Conservation (phyloP, 2,329 filamentous ascomycete genomes). For the Colletotrichum spaethianum region DNA sequence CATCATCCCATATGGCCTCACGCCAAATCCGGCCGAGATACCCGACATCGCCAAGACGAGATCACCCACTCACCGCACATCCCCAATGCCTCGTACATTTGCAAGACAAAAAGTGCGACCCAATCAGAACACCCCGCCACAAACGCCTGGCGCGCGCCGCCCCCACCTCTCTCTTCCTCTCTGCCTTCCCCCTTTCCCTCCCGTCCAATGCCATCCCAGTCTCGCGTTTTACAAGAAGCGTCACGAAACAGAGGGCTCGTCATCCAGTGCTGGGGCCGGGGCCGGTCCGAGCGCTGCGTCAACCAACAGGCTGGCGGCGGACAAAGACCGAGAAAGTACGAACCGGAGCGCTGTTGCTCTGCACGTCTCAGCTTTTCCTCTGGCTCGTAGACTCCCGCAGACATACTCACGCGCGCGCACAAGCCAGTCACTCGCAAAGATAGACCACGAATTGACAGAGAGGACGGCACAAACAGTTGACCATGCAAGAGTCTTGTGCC, state of each 20-base stretch:
- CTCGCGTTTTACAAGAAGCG: constrained; percentile 25
- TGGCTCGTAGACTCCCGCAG: neutral
- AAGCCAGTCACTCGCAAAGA: neutral
- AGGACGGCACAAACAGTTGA: neutral
- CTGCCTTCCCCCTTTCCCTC: neutral
- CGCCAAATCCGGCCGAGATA: neutral
- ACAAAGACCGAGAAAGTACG: neutral
- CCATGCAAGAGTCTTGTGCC: constrained; percentile 27
- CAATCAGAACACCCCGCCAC: neutral
- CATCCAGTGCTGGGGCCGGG: constrained; percentile 3
- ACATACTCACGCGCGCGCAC: neutral
- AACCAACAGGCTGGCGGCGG: neutral
- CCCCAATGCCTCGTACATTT: neutral
- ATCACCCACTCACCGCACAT: neutral
- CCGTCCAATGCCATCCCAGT: constrained; percentile 20
- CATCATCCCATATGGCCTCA: neutral
- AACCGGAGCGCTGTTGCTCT: neutral
- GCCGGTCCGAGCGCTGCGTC: constrained; percentile 16
- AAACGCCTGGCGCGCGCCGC: neutral
- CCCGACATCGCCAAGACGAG: neutral
- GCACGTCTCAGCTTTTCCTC: constrained; percentile 28
- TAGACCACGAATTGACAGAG: constrained; percentile 10
- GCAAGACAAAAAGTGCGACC: neutral
- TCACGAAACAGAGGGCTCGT: constrained; percentile 17
- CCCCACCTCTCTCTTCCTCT: too few species aligned